Evolutionary conservation across 148 eudicot species (phyloP), one percentile per base, ranked within the genome.

Genomic region (Amaranthus palmeri): DNA sequence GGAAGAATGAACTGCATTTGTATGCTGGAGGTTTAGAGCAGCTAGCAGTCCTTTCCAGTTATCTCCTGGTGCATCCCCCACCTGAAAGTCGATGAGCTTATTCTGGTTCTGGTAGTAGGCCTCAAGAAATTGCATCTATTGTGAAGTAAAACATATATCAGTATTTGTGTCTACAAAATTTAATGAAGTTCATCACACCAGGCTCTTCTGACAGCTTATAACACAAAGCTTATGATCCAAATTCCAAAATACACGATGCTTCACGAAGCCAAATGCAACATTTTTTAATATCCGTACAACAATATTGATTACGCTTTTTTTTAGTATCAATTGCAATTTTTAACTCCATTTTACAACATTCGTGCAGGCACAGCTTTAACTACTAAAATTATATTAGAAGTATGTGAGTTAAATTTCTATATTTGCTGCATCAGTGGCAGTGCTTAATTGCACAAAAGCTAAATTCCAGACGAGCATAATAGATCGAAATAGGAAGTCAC

Each of bases 21-120:
- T 49, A 61, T 81, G 81, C 64, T 68, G 79, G 47, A 81, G 84
- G 75, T 72, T 76, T n/a, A 81, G 76, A 14, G 77, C 84, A 71
- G 81, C 69, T 62, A 81, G 25, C 64, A 81, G 84, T 55, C 84
- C 84, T 62, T 78, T 81, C 84, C 84, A 81, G 46, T 78, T 81
- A 60, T 81, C 81, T 61, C 72, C 66, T 0, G 81, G 77, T 11
- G 79, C 81, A 41, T 70, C 58, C 49, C 79, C 79, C 71, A 81
- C 84, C 67, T 78, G 77, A 66, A 78, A 78, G 68, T 81, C 67
- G 13, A 81, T 74, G 45, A 81, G 81, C 79, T 81, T 81, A 40
- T 81, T 62, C 64, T 74, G 84, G 17, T 67, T 63, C 59, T 70
- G 77, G 79, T 81, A 81, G 72, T 81, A 81, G 11, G 75, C 84